A percentile compares a stretch with the other conserved stretches of the same genome.
Evolutionary conservation across 129 eudicot species (phyloP).

Genomic region (Escallonia herrerae): DNA sequence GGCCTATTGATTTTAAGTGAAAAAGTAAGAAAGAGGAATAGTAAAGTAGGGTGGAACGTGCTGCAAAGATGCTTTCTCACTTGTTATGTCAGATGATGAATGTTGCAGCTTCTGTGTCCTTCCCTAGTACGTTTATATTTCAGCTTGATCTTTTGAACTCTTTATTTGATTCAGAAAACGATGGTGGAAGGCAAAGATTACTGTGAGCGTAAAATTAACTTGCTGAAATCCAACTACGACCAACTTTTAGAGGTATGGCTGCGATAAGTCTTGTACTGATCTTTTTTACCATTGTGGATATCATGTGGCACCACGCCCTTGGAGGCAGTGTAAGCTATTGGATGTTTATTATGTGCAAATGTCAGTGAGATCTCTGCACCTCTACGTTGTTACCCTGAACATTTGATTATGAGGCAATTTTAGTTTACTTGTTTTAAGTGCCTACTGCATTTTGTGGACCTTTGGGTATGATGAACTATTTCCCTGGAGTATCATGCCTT

Average conservation of each 20-base stretch:
- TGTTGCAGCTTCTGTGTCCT: slow-evolving; percentile 1
- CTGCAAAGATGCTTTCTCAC: not conserved
- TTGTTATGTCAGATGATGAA: not conserved
- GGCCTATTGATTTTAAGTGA: not conserved
- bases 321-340: not conserved
- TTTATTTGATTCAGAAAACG: slow-evolving; percentile 53
- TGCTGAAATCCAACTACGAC: slow-evolving; percentile 88
- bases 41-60: not conserved
- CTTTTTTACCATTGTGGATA: too few species aligned
- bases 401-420: too few species aligned
- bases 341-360: not conserved
- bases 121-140: not conserved
- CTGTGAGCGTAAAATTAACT: slow-evolving; percentile 86
- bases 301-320: not conserved
- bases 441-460: too few species aligned
- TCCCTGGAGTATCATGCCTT: too few species aligned
- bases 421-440: too few species aligned
- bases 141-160: not conserved
- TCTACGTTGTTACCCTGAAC: not conserved
- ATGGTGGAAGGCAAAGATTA: slow-evolving; percentile 91
- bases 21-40: not conserved
- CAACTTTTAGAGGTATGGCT: slow-evolving; percentile 89
- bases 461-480: too few species aligned
- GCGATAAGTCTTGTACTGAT: not conserved
- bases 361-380: not conserved